These are phyloP conservation scores for Coccomyxa sp. DNA, from an alignment of 139 green algal genomes.

Conservation along the genomic window DNA sequence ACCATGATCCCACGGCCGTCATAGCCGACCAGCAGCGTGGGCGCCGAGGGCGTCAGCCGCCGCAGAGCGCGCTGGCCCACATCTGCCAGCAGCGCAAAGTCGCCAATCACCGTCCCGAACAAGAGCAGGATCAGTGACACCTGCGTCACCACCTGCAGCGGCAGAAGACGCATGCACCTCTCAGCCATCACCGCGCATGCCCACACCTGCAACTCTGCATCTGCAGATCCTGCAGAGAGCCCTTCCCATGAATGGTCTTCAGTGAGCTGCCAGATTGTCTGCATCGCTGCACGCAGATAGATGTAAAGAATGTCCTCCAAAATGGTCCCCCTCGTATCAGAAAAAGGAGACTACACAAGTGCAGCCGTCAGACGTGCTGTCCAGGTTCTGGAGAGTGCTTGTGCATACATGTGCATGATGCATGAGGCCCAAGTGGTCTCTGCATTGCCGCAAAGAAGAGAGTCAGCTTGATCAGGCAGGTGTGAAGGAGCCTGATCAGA, in stretches of 20 bases:
- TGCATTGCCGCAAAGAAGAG: not conserved
- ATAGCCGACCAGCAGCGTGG: constrained; percentile 25
- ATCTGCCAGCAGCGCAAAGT: constrained; percentile 62
- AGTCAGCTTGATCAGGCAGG: constrained; percentile 5
- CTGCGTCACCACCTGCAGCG: constrained; percentile 57
- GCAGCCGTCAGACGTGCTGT: no score
- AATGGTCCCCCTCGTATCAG: no score
- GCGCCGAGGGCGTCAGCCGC: constrained; percentile 3
- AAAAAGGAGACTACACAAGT: no score
- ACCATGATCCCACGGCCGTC: constrained; percentile 56
- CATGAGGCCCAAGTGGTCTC: no score
- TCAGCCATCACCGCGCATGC: no score
- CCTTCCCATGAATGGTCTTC: not conserved
- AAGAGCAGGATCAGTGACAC: constrained; percentile 66
- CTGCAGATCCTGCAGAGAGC: not conserved
- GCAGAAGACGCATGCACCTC: not conserved
- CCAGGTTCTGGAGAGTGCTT: no score
- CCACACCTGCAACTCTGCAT: no score
- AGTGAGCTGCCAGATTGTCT: not conserved
- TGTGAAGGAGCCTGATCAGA: not conserved
- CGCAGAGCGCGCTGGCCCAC: constrained; percentile 9
- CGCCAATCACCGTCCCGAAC: constrained; percentile 71
- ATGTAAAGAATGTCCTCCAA: no score
- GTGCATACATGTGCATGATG: no score
- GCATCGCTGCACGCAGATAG: not conserved